Percentiles rank a stretch among this genome's conserved stretches.
Evolutionary conservation across 257 asterid species (phyloP).

Genomic region (Cruciata laevipes): DNA sequence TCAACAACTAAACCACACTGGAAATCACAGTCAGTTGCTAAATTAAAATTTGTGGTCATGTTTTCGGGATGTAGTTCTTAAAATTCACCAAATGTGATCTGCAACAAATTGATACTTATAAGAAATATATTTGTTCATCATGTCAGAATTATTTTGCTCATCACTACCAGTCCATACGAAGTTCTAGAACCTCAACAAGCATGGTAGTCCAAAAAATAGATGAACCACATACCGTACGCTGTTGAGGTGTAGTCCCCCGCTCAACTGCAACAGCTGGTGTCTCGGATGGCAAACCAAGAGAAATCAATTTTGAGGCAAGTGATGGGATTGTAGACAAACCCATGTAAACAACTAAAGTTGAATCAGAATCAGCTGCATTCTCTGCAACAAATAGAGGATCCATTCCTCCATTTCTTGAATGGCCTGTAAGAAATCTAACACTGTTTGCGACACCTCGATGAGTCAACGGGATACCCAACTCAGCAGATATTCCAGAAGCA

Average conservation of each 20-base stretch:
- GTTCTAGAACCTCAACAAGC: neutral
- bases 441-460: constrained; percentile 93
- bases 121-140: neutral
- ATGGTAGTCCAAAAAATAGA: neutral
- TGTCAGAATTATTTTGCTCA: neutral
- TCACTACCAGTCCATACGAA: neutral
- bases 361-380: constrained; percentile 86
- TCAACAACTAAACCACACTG: neutral
- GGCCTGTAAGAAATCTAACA: constrained; percentile 87
- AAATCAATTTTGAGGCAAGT: constrained; percentile 64
- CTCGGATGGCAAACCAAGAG: constrained; percentile 69
- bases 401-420: constrained; percentile 87
- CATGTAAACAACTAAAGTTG: constrained; percentile 87
- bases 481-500: constrained; percentile 98
- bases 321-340: constrained; percentile 91
- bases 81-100: neutral
- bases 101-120: neutral
- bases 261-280: constrained; percentile 94
- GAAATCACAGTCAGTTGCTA: neutral
- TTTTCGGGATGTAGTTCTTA: neutral
- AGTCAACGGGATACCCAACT: constrained; percentile 87
- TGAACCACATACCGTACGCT: constrained; percentile 42
- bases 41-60: neutral
- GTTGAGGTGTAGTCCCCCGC: constrained; percentile 97
- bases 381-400: constrained; percentile 88